Evolutionary conservation across 768 basidiomycete genomes (phyloP), one percentile per base, ranked within the genome.

Genomic region (Lentinula sp.): DNA sequence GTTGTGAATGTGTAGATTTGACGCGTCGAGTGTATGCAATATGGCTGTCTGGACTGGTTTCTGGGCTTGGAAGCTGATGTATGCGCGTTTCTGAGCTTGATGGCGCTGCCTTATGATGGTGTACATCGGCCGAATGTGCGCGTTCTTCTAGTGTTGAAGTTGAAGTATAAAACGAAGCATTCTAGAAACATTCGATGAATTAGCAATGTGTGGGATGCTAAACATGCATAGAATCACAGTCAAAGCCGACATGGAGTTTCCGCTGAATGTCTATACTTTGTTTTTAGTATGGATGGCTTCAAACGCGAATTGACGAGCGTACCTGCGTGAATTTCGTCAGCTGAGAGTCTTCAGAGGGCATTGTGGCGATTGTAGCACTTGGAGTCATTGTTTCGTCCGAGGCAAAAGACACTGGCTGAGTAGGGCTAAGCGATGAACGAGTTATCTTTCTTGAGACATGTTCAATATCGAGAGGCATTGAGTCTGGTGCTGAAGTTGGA

Each of bases 391-490:
- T 51, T 42, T 42, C 42, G 48, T 45, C 37, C 34, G 53, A 54
- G 21, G 32, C 5, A 40, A 54, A 8, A 18, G 53, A 54, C 4
- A 9, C 18, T 54, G 50, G 50, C 5, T 35, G 50, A 13, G 9
- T 13, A 39, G 37, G 37, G 7, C 7, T 39, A 39, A 39, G 13
- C 37, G 37, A 39, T 31, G 49, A 50, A 50, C 18, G 9, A 51
- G 50, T 18, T n/a, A 51, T 5, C 11, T 51, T 51, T 34, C 7
- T 23, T 23, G 18, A 5, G 16, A 16, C 16, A 34, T 11, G 21
- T n/a, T 11, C 21, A 35, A 40, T 40, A 49, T 71, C 70, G 16
- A 74, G 67, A 57, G 68, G 70, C 6, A 67, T 46, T 4, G 64
- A 60, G 15, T 56, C 40, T 5, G 18, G 21, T 5, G 23, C 28